Evolutionary conservation across 805 yeast species (phyloP).

Genomic region (Diddensiella caesifluorescens): DNA sequence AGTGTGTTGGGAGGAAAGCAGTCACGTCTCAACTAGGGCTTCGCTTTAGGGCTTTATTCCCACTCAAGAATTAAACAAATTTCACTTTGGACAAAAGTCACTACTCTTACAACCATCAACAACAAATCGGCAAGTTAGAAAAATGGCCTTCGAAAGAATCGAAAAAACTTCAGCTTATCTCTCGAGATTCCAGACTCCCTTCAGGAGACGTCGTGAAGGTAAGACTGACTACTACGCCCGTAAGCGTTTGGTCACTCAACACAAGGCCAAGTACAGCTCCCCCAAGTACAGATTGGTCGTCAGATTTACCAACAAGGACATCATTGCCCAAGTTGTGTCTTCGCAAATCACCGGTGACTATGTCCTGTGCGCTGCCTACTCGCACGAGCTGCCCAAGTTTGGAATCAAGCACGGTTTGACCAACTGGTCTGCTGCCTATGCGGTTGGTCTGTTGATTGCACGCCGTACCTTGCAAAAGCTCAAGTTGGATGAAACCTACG

Average conservation of each 20-base stretch:
- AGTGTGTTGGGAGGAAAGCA: slow-evolving; percentile 1
- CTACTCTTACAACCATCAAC: slow-evolving; percentile 7
- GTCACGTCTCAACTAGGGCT: slow-evolving; percentile 5
- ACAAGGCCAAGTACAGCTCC: slow-evolving; percentile 99
- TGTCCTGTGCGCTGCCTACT: slow-evolving; percentile 95
- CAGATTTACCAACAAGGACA: slow-evolving; percentile 99
- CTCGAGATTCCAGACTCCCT: slow-evolving; percentile 99
- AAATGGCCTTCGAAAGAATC: slow-evolving; percentile 72
- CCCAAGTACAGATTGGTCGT: slow-evolving; percentile 99
- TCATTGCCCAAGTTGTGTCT: slow-evolving; percentile 94
- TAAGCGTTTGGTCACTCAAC: slow-evolving; percentile 99
- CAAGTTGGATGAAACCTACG: slow-evolving; percentile 96
- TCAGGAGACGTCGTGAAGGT: slow-evolving; percentile 99
- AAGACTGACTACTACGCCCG: slow-evolving; percentile 99
- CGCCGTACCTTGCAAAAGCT: slow-evolving; percentile 98
- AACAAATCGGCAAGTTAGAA: too few relatives aligned
- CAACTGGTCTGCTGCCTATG: slow-evolving; percentile 99
- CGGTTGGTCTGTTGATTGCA: slow-evolving; percentile 96
- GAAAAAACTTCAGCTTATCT: slow-evolving; percentile 88
- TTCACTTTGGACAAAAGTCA: background rate
- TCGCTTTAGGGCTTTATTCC: background rate
- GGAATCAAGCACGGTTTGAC: slow-evolving; percentile 98
- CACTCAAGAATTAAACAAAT: too few relatives aligned
- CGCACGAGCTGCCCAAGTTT: slow-evolving; percentile 97
- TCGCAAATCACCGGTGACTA: slow-evolving; percentile 96